These are phyloP conservation scores for Tephrocybe sp. DNA, from an alignment of 768 basidiomycete species.

Conservation along the genomic window DNA sequence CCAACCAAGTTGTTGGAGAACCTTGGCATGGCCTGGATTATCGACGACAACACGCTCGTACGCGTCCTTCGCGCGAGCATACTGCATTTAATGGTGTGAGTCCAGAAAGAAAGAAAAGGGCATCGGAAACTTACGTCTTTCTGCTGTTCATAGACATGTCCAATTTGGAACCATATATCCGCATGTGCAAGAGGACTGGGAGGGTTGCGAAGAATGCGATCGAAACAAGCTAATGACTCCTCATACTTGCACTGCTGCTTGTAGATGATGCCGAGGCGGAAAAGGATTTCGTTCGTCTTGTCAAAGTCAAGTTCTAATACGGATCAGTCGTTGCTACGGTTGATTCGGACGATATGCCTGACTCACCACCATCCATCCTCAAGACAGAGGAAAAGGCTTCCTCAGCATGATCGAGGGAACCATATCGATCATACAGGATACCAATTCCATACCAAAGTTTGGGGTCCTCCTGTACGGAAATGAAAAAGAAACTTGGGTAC, in stretches of 20 bases:
- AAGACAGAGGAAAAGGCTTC: conserved; percentile 97
- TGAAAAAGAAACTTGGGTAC: conserved; percentile 11
- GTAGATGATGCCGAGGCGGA: conserved; percentile 98
- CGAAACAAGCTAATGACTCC: conserved; percentile 88
- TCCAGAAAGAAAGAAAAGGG: background rate
- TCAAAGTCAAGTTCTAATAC: conserved; percentile 78
- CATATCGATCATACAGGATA: conserved; percentile 97
- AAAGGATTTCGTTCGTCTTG: conserved; percentile 98
- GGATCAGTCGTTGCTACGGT: conserved; percentile 17
- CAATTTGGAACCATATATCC: conserved; percentile 99
- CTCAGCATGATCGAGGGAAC: conserved; percentile 97
- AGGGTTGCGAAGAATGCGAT: conserved; percentile 93
- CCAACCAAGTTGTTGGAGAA: conserved; percentile 97
- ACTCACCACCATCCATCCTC: conserved; percentile 91
- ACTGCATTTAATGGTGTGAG: conserved; percentile 41
- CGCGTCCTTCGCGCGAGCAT: conserved; percentile 86
- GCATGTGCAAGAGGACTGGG: conserved; percentile 94
- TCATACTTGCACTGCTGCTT: conserved; percentile 96
- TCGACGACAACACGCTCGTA: conserved; percentile 94
- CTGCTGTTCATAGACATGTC: conserved; percentile 97
- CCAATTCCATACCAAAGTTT: conserved; percentile 99
- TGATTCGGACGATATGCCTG: conserved; percentile 14
- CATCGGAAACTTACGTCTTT: conserved; percentile 68
- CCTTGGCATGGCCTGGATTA: conserved; percentile 94
- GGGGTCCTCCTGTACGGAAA: conserved; percentile 71